phyloP scores from a whole-genome alignment of 2,329 filamentous ascomycete genomes.

The Sporothrix inflata region DNA sequence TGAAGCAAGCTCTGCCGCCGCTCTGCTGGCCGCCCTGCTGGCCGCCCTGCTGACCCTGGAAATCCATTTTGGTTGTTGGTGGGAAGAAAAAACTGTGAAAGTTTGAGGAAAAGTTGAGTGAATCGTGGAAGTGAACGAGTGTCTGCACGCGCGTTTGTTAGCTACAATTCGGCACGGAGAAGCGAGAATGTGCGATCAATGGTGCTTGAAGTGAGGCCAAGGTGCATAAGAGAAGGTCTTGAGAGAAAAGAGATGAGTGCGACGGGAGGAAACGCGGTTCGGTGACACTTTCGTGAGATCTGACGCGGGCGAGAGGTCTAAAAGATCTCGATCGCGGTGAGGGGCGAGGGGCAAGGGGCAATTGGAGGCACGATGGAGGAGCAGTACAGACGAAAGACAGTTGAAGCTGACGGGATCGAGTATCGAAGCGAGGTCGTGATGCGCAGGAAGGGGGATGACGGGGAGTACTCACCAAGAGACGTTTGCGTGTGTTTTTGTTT shows the following conservation, averaged over 20 bases:
- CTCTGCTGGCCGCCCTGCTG: conserved; percentile 22
- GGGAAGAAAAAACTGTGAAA: not conserved
- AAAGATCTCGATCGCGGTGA: conserved; percentile 5
- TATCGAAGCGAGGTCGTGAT: not conserved
- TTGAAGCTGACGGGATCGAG: not conserved
- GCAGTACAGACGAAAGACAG: conserved; percentile 8
- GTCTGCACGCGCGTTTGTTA: conserved; percentile 19
- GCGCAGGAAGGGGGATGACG: not conserved
- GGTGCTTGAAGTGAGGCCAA: not conserved
- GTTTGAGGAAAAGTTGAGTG: not conserved
- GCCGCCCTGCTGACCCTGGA: conserved; percentile 32
- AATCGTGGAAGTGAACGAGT: not conserved
- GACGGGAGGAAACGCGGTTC: not conserved
- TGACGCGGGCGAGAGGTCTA: conserved; percentile 13
- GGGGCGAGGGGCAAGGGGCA: not conserved
- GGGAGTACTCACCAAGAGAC: conserved; percentile 23
- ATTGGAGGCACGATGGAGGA: not conserved
- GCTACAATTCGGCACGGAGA: not conserved
- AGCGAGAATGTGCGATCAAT: not conserved
- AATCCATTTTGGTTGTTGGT: conserved; percentile 34
- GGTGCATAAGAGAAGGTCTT: too few relatives aligned
- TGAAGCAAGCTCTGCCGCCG: conserved; percentile 36
- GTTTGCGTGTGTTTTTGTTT: conserved; percentile 26
- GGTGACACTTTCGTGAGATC: conserved; percentile 3
- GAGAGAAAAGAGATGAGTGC: not conserved